phyloP scores from a whole-genome alignment of 768 basidiomycete species.

The Psilocybe azurescens region DNA sequence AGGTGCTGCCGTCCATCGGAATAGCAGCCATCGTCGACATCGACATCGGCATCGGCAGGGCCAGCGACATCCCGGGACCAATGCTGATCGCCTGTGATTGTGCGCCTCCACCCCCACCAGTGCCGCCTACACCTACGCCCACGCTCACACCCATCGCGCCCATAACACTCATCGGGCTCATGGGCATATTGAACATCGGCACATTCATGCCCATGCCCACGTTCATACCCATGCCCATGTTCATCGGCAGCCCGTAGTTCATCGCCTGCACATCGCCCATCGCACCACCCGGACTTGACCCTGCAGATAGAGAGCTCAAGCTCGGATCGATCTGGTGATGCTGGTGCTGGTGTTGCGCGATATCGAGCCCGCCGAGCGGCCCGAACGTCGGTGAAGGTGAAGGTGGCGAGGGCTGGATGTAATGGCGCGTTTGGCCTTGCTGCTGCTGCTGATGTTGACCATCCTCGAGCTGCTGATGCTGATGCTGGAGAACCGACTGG shows the following conservation, averaged over 20 bases:
- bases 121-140: no score
- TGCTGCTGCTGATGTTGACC: not conserved
- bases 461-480: no score
- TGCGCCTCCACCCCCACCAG: no score
- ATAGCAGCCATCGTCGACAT: not conserved
- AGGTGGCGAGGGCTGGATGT: not conserved
- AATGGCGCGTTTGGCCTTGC: not conserved
- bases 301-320: not conserved
- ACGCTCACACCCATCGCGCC: not conserved
- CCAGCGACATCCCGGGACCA: not conserved
- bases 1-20: not conserved
- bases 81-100: not conserved
- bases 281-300: not conserved
- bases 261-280: not conserved
- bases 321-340: not conserved
- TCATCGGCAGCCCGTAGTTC: not conserved
- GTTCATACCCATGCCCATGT: constrained; percentile 6
- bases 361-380: not conserved
- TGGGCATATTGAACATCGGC: constrained; percentile 1
- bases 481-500: no score
- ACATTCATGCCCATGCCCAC: not conserved
- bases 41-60: not conserved
- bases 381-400: not conserved
- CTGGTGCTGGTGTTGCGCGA: not conserved
- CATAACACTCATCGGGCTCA: not conserved